Evolutionary conservation across 331 rosid genomes (phyloP).

Genomic region (Arachis monticola): DNA sequence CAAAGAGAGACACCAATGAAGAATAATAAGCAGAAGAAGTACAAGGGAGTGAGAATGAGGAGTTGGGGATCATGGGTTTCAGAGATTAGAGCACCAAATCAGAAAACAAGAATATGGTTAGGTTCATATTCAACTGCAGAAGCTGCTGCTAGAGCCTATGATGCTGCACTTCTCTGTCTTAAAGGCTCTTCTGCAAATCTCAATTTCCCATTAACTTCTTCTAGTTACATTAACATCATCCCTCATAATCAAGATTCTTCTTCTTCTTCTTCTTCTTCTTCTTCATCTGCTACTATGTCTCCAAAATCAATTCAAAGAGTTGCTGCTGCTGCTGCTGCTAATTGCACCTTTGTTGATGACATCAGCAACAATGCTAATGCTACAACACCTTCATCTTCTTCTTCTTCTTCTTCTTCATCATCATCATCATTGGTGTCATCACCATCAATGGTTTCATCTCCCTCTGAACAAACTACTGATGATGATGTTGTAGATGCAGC

Average conservation of each 20-base stretch:
- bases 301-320: conserved; percentile 87
- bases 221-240: conserved; percentile 40
- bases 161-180: conserved; percentile 94
- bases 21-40: conserved; percentile 78
- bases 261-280: no score
- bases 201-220: conserved; percentile 64
- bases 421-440: conserved; percentile 65
- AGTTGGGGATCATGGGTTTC: conserved; percentile 99
- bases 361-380: background rate
- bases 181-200: conserved; percentile 85
- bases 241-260: conserved; percentile 47
- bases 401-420: conserved; percentile 58
- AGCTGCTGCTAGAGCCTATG: conserved; percentile 98
- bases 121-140: conserved; percentile 96
- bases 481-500: conserved; percentile 48
- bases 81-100: conserved; percentile 96
- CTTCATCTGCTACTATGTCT: conserved; percentile 49
- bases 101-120: conserved; percentile 94
- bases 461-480: conserved; percentile 51
- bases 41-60: conserved; percentile 98
- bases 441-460: conserved; percentile 51
- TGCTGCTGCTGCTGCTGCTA: conserved; percentile 95
- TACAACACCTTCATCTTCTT: conserved; percentile 36
- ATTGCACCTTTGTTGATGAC: conserved; percentile 34
- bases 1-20: conserved; percentile 44